These are phyloP conservation scores for Penicillium dipodomyicola DNA, from an alignment of 495 filamentous ascomycete genomes.

Conservation along the genomic window DNA sequence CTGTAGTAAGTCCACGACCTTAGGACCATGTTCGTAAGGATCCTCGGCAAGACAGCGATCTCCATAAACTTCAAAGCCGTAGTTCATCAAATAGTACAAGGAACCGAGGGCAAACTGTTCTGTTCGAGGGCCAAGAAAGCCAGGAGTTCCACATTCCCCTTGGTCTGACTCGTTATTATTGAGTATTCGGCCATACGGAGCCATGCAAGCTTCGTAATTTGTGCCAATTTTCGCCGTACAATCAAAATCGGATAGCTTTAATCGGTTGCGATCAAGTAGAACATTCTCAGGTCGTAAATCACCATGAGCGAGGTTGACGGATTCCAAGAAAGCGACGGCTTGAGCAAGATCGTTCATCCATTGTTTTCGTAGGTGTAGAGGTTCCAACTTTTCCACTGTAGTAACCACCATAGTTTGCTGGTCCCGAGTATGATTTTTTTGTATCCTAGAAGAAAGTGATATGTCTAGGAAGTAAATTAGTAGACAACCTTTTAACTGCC, in stretches of 20 bases:
- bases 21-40: slow-evolving; percentile 36
- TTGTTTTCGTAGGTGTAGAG: slow-evolving; percentile 28
- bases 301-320: slow-evolving; percentile 36
- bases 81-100: slow-evolving; percentile 39
- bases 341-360: slow-evolving; percentile 41
- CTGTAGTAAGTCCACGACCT: slow-evolving; percentile 34
- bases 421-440: slow-evolving; percentile 12
- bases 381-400: slow-evolving; percentile 33
- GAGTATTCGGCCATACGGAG: slow-evolving; percentile 32
- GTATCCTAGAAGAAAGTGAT: slow-evolving; percentile 11
- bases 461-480: slow-evolving; percentile 9
- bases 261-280: slow-evolving; percentile 25
- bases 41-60: slow-evolving; percentile 34
- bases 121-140: slow-evolving; percentile 33
- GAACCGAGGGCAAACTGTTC: slow-evolving; percentile 42
- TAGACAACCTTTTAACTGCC: not conserved
- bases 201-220: slow-evolving; percentile 27
- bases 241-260: slow-evolving; percentile 35
- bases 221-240: slow-evolving; percentile 29
- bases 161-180: slow-evolving; percentile 24
- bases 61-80: slow-evolving; percentile 39
- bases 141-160: slow-evolving; percentile 26
- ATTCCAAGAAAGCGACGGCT: slow-evolving; percentile 41
- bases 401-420: slow-evolving; percentile 25
- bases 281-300: slow-evolving; percentile 35